phyloP scores from a whole-genome alignment of 768 basidiomycete species.

The Leccinum disarticulatum region DNA sequence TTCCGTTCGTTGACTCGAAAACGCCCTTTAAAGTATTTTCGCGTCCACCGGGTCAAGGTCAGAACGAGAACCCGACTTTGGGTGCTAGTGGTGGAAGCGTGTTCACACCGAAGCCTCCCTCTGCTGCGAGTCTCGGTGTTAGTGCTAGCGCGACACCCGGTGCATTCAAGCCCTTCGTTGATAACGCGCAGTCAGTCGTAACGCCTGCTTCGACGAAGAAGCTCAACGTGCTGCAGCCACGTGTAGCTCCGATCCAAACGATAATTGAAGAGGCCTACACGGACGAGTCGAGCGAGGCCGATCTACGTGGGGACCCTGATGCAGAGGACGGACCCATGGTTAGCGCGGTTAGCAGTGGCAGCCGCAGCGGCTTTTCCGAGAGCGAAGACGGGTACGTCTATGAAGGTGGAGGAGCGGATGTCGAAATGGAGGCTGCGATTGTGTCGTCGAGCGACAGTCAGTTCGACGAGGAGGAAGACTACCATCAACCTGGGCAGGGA shows the following conservation, averaged over 20 bases:
- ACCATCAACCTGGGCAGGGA: conserved; percentile 12
- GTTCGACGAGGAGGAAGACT: conserved; percentile 32
- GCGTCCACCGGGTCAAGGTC: conserved; percentile 49
- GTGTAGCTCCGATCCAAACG: conserved; percentile 15
- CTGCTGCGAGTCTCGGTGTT: conserved; percentile 8
- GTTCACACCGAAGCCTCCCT: conserved; percentile 47
- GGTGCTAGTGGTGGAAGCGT: conserved; percentile 24
- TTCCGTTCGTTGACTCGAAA: conserved; percentile 40
- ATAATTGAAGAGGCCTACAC: conserved; percentile 31
- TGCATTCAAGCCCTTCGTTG: conserved; percentile 41
- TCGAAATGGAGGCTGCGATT: conserved; percentile 26
- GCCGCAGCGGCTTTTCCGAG: conserved; percentile 32
- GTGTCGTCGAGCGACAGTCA: conserved; percentile 34
- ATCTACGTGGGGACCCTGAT: conserved; percentile 21
- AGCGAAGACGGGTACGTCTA: conserved; percentile 37
- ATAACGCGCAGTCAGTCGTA: conserved; percentile 18
- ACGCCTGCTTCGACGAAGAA: conserved; percentile 24
- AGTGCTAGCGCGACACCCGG: conserved; percentile 5
- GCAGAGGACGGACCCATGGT: conserved; percentile 24
- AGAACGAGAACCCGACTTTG: conserved; percentile 37
- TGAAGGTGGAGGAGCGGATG: conserved; percentile 28
- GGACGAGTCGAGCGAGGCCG: conserved; percentile 34
- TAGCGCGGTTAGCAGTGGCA: conserved; percentile 23
- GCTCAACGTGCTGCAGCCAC: conserved; percentile 20
- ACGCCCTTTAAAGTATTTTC: conserved; percentile 65